phyloP scores from a whole-genome alignment of 768 basidiomycete species.

The Leccinum rimulosum region DNA sequence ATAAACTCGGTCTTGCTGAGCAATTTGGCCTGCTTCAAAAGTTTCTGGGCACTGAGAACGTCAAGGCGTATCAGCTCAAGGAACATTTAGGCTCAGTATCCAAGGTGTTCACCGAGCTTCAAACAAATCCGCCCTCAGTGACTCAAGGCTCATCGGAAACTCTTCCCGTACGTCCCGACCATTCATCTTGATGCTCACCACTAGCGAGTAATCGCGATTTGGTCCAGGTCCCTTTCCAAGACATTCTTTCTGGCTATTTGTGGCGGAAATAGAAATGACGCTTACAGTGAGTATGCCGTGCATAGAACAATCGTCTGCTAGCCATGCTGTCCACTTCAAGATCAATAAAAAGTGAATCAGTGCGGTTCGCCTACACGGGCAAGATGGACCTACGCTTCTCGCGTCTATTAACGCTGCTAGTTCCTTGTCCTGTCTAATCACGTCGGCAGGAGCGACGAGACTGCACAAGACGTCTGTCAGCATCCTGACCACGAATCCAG shows the following conservation, averaged over 20 bases:
- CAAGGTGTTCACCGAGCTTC: constrained; percentile 20
- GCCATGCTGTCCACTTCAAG: constrained; percentile 22
- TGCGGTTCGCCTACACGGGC: neutral
- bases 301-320: constrained; percentile 21
- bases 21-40: constrained; percentile 15
- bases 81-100: no score
- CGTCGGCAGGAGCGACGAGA: constrained; percentile 16
- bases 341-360: neutral
- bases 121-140: constrained; percentile 14
- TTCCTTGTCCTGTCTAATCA: constrained; percentile 18
- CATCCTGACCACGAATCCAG: neutral
- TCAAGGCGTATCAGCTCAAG: neutral
- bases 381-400: constrained; percentile 7
- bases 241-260: neutral
- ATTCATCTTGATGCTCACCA: constrained; percentile 7
- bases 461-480: constrained; percentile 1
- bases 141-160: constrained; percentile 14
- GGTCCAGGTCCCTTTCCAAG: constrained; percentile 9
- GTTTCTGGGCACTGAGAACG: constrained; percentile 15
- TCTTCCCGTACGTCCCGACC: neutral
- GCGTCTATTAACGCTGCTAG: constrained; percentile 10
- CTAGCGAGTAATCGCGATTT: constrained; percentile 16
- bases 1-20: constrained; percentile 33
- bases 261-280: neutral
- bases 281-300: constrained; percentile 21